A percentile compares a stretch with the other conserved stretches of the same genome.
Evolutionary conservation across 2,329 filamentous ascomycete species (phyloP).

Genomic region (Elsinoe perseae): DNA sequence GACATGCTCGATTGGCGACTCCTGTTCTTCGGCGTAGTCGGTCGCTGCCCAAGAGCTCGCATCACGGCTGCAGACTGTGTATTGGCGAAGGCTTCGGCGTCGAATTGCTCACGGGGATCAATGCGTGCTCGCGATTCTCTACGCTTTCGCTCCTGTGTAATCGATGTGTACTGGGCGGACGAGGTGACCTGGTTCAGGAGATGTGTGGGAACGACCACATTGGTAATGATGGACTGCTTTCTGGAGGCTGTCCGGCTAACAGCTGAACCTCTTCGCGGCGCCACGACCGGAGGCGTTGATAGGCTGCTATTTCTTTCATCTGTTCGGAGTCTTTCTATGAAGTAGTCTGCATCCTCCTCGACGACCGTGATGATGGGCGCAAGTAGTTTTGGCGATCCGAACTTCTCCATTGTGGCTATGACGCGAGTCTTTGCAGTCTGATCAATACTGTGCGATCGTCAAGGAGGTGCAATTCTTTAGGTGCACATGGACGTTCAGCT

Average conservation of each 20-base stretch:
- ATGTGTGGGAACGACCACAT: slow-evolving; percentile 7
- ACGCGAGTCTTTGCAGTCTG: background rate
- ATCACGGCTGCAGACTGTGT: slow-evolving; percentile 2
- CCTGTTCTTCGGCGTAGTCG: background rate
- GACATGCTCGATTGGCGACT: slow-evolving; percentile 5
- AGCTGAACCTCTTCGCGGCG: background rate
- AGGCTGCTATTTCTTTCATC: background rate
- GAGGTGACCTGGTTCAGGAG: slow-evolving; percentile 4
- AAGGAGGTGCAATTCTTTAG: no score
- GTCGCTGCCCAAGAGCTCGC: background rate
- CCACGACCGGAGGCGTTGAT: background rate
- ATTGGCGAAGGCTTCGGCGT: slow-evolving; percentile 9
- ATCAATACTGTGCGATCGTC: background rate
- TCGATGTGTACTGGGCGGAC: background rate
- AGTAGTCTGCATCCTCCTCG: slow-evolving; percentile 7
- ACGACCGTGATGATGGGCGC: slow-evolving; percentile 9
- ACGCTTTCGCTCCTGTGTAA: background rate
- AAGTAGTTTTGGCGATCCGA: slow-evolving; percentile 1
- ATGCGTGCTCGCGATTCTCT: slow-evolving; percentile 3
- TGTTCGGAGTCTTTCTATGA: background rate
- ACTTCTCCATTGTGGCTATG: background rate
- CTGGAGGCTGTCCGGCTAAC: background rate
- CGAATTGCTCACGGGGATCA: slow-evolving; percentile 8
- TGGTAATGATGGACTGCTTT: slow-evolving; percentile 6
- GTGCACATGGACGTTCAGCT: background rate